Percentiles rank a stretch among this genome's conserved stretches.
These are phyloP conservation scores for Jatropha multifida DNA, from an alignment of 441 rosid genomes.

Conservation along the genomic window DNA sequence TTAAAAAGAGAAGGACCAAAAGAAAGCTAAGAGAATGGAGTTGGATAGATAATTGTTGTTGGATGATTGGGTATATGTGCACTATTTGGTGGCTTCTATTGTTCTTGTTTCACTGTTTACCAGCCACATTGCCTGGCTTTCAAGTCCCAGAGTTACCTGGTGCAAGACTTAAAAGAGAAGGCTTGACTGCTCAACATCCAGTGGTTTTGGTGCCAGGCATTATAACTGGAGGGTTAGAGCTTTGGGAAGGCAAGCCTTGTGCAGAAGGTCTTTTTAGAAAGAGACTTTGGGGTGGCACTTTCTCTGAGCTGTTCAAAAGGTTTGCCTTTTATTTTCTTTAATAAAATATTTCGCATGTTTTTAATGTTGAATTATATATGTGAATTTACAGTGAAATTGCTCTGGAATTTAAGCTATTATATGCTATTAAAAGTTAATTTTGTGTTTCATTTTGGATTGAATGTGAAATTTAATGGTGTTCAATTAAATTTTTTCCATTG, in stretches of 20 bases:
- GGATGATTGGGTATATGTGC: constrained; percentile 57
- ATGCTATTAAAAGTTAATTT: not conserved
- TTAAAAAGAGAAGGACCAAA: constrained; percentile 22
- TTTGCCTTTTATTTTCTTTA: too few relatives aligned
- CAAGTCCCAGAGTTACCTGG: constrained; percentile 54
- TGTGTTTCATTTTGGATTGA: not conserved
- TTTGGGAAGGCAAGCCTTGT: constrained; percentile 72
- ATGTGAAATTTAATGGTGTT: not conserved
- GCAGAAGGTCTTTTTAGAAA: constrained; percentile 63
- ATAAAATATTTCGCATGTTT: not conserved
- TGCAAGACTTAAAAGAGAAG: constrained; percentile 47
- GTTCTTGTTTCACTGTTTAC: constrained; percentile 46
- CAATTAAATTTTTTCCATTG: not conserved
- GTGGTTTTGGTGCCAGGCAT: constrained; percentile 76
- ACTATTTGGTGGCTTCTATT: constrained; percentile 58
- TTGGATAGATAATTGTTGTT: constrained; percentile 47
- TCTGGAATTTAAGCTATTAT: not conserved
- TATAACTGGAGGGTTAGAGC: constrained; percentile 63
- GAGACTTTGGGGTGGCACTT: constrained; percentile 70
- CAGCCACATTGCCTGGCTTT: constrained; percentile 44
- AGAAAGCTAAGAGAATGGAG: constrained; percentile 36
- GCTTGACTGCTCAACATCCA: constrained; percentile 50
- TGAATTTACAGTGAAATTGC: not conserved
- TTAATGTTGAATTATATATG: not conserved
- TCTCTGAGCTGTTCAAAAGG: constrained; percentile 61